These are phyloP conservation scores for Azolla pinnata DNA, from an alignment of 75 land plant species.

Conservation along the genomic window DNA sequence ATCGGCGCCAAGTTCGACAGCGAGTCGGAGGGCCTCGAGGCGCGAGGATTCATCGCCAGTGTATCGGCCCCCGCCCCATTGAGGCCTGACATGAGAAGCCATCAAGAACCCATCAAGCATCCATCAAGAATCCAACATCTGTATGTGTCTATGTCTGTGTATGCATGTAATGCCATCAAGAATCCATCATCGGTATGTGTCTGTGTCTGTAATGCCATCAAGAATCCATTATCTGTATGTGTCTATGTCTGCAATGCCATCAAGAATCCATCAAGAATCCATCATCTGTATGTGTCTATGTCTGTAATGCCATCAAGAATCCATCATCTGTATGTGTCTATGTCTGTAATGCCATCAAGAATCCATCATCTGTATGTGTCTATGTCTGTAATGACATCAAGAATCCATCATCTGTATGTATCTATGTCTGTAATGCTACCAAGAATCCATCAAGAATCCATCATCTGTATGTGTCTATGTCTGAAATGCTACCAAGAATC, in stretches of 20 bases:
- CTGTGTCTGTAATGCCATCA: no score
- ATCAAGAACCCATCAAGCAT: no score
- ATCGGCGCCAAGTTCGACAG: conserved; percentile 71
- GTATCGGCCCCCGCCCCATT: conserved; percentile 78
- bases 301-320: no score
- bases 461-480: neutral
- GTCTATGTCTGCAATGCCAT: neutral
- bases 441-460: no score
- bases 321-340: neutral
- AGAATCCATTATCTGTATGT: neutral
- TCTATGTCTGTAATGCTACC: neutral
- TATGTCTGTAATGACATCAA: neutral
- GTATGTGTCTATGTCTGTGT: neutral
- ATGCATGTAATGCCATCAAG: neutral
- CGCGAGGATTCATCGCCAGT: conserved; percentile 59
- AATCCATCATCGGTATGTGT: neutral
- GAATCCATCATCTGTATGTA: neutral
- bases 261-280: neutral
- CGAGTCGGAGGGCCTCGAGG: conserved; percentile 42
- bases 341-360: neutral
- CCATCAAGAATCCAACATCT: no score
- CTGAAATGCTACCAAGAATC: neutral
- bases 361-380: neutral
- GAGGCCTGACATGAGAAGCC: conserved; percentile 42
- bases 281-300: neutral